Evolutionary conservation across 306 rosid genomes (phyloP), one percentile per base, ranked within the genome.

Genomic region (Sesbania bispinosa): DNA sequence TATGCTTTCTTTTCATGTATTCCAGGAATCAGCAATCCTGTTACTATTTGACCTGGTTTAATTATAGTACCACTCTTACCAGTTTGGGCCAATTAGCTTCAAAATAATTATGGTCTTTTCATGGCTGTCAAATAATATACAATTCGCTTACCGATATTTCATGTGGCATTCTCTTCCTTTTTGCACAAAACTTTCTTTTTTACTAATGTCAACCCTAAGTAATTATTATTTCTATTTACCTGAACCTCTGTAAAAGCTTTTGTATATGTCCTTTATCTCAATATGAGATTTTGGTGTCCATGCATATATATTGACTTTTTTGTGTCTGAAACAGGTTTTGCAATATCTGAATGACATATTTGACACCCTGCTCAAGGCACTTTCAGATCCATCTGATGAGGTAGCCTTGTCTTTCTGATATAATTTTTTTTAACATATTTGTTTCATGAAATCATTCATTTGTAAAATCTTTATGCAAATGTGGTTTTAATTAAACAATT

Each of bases 321-420:
- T 35, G n/a, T 47, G 74, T 65, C 41, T 86, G 65, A 24, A 79
- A 79, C 96, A 95, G 99, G 96, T 89, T 68, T 84, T 95, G 75
- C 75, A 73, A 62, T 91, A 10, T 77, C 84, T 91, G 85, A 52
- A 82, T 63, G 97, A 91, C 80, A 77, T 91, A 88, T 84, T 95
- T 65, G 90, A 86, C 41, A 85, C 93, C 69, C 89, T 95, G 79
- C 90, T 95, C 69, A 79, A 76, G 80, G 96, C 93, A 20, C 90
- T 95, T 58, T 95, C 99, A 20, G 99, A 95, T 85, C 77, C 93
- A 48, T 89, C 96, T 29, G 96, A 95, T 62, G 79, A 85, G 93
- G 99, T 95, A 85, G 75, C 54, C 38, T 32, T 60, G 67, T 67
- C 70, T 13, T 50, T 55, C 59, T 76, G 69, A 74, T 76, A 63